Evolutionary conservation across 345 rosid species (phyloP).

Genomic region (Hypericum androsaemum): DNA sequence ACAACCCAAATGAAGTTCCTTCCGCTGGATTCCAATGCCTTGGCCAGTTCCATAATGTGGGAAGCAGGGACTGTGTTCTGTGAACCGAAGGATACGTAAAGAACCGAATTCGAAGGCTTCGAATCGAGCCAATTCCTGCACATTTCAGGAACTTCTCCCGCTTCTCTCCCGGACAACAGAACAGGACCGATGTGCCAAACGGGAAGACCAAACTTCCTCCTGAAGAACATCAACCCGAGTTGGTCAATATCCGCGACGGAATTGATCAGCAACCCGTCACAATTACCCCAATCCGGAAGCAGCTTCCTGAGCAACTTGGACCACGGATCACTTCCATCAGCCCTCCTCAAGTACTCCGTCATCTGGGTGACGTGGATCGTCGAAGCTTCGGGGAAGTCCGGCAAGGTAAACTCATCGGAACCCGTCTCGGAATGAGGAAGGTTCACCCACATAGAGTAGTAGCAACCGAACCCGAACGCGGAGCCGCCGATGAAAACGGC

Average conservation of each 20-base stretch:
- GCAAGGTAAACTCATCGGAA: neutral
- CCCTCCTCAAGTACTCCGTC: neutral
- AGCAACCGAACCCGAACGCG: conserved; percentile 7
- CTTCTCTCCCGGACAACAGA: neutral
- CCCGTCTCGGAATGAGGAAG: neutral
- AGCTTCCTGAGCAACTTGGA: neutral
- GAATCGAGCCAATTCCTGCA: conserved; percentile 6
- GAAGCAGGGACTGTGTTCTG: conserved; percentile 14
- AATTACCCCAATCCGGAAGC: neutral
- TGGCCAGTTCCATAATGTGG: conserved; percentile 23
- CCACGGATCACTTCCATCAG: neutral
- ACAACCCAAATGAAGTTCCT: conserved; percentile 28
- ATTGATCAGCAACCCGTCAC: conserved; percentile 5
- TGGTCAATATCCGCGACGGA: conserved; percentile 4
- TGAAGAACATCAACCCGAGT: conserved; percentile 1
- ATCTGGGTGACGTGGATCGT: neutral
- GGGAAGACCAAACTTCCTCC: neutral
- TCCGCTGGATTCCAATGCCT: conserved; percentile 20
- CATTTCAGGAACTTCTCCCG: neutral
- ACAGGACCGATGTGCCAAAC: conserved; percentile 7
- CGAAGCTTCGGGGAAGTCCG: conserved; percentile 1
- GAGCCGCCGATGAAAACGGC: neutral
- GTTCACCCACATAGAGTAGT: conserved; percentile 7
- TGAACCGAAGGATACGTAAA: conserved; percentile 22
- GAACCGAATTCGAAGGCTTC: neutral